Evolutionary conservation across 2,329 filamentous ascomycete species (phyloP), one percentile per base, ranked within the genome.

Genomic region (Alternaria solani): DNA sequence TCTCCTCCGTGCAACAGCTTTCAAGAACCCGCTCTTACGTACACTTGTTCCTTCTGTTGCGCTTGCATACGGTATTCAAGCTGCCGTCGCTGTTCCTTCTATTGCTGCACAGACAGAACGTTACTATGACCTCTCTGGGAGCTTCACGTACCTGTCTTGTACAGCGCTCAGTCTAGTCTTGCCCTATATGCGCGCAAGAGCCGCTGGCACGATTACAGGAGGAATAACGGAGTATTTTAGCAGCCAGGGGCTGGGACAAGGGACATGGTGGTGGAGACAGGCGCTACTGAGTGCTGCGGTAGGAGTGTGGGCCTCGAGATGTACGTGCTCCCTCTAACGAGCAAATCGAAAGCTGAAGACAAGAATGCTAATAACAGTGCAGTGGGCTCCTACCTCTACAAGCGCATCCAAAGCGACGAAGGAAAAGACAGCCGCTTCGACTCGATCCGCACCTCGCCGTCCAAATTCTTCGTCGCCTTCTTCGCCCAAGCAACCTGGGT

Each of bases 111-210:
- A 87, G 68, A 85, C 86, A 7, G 89, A 91, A 71, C 84, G 86
- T 38, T 90, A 89, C 81, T 91, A 89, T 74, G 89, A 91, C 72
- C 75, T 89, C 48, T 89, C 87, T 2, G 89, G 89, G 48, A 88
- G 87, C 14, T 70, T 89, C 32, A 91, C 89, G 2, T 90, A 89
- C 71, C 81, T 91, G 38, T 86, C 87, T 55, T 88, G 88, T 73
- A 87, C 87, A 14, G 85, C 86, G 0, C 75, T 90, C 28, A 87
- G 85, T 59, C 79, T 91, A 16, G 87, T 86, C 64, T 80, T 91
- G 16, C 88, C 88, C 0, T 83, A 84, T 4, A 78, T 89, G 56
- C 81, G 87, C 42, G 85, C 85, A 14, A 81, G 83, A 44, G 81
- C 81, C 52, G 83, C 86, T 6, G 82, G 83, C 1, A 69, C 78